Conservation (phyloP, 805 yeast species). For the Ogataea saltuana region DNA sequence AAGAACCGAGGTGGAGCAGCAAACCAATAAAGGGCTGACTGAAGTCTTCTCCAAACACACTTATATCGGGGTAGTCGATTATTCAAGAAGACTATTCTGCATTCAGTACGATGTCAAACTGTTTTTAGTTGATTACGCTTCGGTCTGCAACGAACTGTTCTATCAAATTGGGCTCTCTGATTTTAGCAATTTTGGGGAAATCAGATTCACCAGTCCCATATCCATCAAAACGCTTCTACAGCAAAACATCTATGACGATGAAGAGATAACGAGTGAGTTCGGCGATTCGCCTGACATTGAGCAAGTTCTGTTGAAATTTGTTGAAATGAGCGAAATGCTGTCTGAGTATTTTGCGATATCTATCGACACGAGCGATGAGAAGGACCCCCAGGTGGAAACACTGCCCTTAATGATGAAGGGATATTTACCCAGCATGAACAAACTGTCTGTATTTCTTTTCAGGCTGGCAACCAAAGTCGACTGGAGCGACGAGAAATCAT, state of each 20-base stretch:
- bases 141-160: conserved; percentile 64
- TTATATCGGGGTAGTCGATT: conserved; percentile 83
- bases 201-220: conserved; percentile 39
- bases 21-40: conserved; percentile 56
- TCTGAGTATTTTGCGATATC: conserved; percentile 71
- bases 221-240: conserved; percentile 39
- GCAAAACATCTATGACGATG: conserved; percentile 36
- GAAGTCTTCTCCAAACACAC: conserved; percentile 67
- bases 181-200: conserved; percentile 77
- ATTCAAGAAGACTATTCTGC: conserved; percentile 67
- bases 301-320: conserved; percentile 12
- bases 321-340: conserved; percentile 72
- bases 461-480: conserved; percentile 59
- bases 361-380: conserved; percentile 36
- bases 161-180: conserved; percentile 79
- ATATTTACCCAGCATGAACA: conserved; percentile 60
- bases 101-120: conserved; percentile 80
- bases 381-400: conserved; percentile 42
- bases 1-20: conserved; percentile 47
- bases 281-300: conserved; percentile 18
- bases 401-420: conserved; percentile 71
- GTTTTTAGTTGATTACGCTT: conserved; percentile 77
- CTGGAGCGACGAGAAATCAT: conserved; percentile 67
- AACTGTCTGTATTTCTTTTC: conserved; percentile 67
- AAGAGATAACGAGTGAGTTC: conserved; percentile 10